phyloP scores from a whole-genome alignment of 257 asterid species.

The Rauvolfia tetraphylla region DNA sequence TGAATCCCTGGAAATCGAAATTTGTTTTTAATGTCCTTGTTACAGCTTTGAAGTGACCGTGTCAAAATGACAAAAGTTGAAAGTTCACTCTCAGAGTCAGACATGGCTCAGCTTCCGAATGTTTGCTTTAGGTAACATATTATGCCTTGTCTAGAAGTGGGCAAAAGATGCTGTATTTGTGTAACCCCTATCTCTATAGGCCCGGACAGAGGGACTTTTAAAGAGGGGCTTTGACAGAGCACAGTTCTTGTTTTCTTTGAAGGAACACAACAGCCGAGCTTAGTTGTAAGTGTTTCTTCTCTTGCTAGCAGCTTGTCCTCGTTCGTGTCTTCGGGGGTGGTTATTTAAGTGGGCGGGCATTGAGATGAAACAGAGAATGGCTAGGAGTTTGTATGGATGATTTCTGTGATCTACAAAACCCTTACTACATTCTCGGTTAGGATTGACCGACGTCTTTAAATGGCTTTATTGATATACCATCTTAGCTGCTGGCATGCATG shows the following conservation, averaged over 20 bases:
- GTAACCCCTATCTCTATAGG: background rate
- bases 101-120: background rate
- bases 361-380: background rate
- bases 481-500: too few relatives aligned
- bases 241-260: background rate
- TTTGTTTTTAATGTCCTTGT: conserved; percentile 9
- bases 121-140: background rate
- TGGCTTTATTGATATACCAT: too few relatives aligned
- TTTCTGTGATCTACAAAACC: background rate
- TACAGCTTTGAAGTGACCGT: conserved; percentile 8
- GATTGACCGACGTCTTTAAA: too few relatives aligned
- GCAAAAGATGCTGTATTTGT: background rate
- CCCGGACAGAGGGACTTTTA: background rate
- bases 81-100: background rate
- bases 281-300: background rate
- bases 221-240: background rate
- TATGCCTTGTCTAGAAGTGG: background rate
- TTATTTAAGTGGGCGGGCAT: too few relatives aligned
- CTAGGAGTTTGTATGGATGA: background rate
- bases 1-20: conserved; percentile 19
- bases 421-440: background rate
- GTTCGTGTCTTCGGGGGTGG: too few relatives aligned
- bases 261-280: background rate
- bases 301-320: conserved; percentile 1
- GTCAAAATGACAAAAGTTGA: background rate